Conservation (phyloP, 257 asterid genomes). For the Misopates orontium region DNA sequence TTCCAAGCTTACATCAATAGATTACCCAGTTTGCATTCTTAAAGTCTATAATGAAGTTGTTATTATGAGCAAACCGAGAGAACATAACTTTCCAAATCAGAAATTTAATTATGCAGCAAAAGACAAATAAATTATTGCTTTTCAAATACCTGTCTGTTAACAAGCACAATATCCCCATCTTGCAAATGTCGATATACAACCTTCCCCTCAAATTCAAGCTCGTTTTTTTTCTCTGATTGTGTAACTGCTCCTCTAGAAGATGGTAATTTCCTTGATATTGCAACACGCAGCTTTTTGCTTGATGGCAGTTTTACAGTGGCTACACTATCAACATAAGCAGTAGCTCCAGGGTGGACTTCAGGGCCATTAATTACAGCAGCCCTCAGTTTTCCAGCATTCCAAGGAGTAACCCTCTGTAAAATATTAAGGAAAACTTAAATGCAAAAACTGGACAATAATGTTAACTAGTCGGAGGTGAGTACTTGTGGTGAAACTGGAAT, state of each 20-base stretch:
- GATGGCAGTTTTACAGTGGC: conserved; percentile 50
- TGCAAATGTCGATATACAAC: conserved; percentile 81
- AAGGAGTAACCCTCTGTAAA: conserved; percentile 88
- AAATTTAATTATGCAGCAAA: conserved; percentile 5
- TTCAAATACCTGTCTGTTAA: conserved; percentile 80
- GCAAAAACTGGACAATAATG: not conserved
- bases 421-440: conserved; percentile 9
- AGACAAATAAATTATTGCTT: conserved; percentile 7
- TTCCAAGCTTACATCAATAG: not conserved
- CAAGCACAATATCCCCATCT: conserved; percentile 98
- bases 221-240: conserved; percentile 59
- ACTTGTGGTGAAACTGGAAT: not conserved
- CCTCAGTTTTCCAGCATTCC: conserved; percentile 88
- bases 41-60: not conserved
- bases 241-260: conserved; percentile 77
- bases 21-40: not conserved
- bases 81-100: not conserved
- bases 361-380: conserved; percentile 84
- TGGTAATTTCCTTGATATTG: conserved; percentile 75
- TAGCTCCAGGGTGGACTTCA: conserved; percentile 87
- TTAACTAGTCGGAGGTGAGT: not conserved
- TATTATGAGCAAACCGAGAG: not conserved
- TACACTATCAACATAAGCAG: conserved; percentile 65
- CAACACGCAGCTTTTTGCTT: conserved; percentile 48
- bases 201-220: conserved; percentile 83